Percentiles rank a stretch among this genome's conserved stretches.
Evolutionary conservation across 2,329 filamentous ascomycete genomes (phyloP).

Genomic region (Penicillium sp.): DNA sequence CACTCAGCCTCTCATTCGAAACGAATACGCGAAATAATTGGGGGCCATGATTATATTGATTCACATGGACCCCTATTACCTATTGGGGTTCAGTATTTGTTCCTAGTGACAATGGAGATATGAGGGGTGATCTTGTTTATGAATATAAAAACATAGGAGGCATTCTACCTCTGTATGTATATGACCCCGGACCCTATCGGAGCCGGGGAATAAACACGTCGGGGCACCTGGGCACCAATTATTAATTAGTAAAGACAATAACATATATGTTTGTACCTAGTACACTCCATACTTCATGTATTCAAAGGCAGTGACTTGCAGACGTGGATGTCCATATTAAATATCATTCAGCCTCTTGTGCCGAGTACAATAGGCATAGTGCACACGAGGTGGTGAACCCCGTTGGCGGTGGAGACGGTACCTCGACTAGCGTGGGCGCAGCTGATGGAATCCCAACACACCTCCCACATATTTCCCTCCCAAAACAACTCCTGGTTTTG

Average conservation of each 20-base stretch:
- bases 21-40: not conserved
- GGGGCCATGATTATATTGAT: not conserved
- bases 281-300: too few species aligned
- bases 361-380: not conserved
- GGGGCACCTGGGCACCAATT: not conserved
- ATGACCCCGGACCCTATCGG: not conserved
- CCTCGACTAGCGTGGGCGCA: conserved; percentile 10
- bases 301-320: not conserved
- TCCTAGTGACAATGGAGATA: not conserved
- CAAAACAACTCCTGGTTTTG: not conserved
- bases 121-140: not conserved
- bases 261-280: not conserved
- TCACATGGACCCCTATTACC: not conserved
- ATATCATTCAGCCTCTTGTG: not conserved
- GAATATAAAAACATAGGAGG: too few species aligned
- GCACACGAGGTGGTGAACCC: not conserved
- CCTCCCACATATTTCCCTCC: not conserved
- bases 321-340: not conserved
- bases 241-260: not conserved
- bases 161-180: too few species aligned
- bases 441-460: conserved; percentile 5
- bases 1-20: not conserved
- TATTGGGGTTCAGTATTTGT: not conserved
- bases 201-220: not conserved
- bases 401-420: conserved; percentile 11